phyloP scores from a whole-genome alignment of 768 basidiomycete species.

The Naganishia onofrii region DNA sequence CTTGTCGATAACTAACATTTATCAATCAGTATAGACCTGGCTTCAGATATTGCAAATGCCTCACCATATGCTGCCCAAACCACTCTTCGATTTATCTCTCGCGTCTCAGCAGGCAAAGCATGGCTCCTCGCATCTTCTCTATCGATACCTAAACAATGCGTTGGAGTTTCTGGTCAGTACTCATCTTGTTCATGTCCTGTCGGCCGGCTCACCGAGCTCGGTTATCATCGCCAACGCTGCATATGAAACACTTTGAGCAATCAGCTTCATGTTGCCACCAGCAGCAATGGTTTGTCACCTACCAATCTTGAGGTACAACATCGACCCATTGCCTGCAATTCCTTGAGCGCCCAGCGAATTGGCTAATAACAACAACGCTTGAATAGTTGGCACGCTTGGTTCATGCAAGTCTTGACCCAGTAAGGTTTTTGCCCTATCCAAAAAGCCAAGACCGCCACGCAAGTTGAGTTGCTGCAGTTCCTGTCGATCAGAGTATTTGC shows the following conservation, averaged over 20 bases:
- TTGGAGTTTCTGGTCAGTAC: slow-evolving; percentile 24
- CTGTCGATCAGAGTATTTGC: slow-evolving; percentile 35
- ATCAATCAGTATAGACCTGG: background rate
- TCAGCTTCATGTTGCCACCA: background rate
- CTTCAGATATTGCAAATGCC: background rate
- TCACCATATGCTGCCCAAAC: slow-evolving; percentile 38
- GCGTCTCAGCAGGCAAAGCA: slow-evolving; percentile 26
- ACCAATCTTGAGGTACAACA: slow-evolving; percentile 28
- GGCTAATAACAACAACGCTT: slow-evolving; percentile 37
- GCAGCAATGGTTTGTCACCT: slow-evolving; percentile 26
- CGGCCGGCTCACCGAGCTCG: slow-evolving; percentile 31
- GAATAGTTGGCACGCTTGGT: slow-evolving; percentile 36
- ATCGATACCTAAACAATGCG: slow-evolving; percentile 6
- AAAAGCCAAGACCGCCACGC: slow-evolving; percentile 31
- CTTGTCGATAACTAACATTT: slow-evolving; percentile 35
- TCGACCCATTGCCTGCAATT: slow-evolving; percentile 24
- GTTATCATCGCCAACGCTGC: slow-evolving; percentile 35
- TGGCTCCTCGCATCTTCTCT: slow-evolving; percentile 9
- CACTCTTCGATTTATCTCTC: slow-evolving; percentile 35
- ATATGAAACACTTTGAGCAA: no score
- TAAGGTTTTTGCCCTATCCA: slow-evolving; percentile 32
- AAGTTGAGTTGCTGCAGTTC: slow-evolving; percentile 28
- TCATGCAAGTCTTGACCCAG: slow-evolving; percentile 36
- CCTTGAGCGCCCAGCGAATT: slow-evolving; percentile 37
- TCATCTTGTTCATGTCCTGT: background rate